Conservation (phyloP, 129 eudicot genomes). For the carrot (Daucus carota) region DH1_v3.0 NC_030386.2:33524001-33524500, state of each 20-base stretch:
- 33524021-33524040: background rate
- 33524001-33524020: background rate
- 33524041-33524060: background rate
- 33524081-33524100: constrained; percentile 75
- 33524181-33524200: constrained; percentile 1
- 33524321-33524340: background rate
- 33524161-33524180: background rate
- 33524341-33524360: no score
- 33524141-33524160: constrained; percentile 43
- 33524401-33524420: background rate
- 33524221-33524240: background rate
- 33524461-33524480: background rate
- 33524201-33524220: background rate
- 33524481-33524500: background rate
- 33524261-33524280: background rate
- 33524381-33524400: no score
- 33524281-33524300: background rate
- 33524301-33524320: background rate
- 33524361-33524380: no score
- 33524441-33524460: background rate
- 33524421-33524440: background rate
- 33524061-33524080: constrained; percentile 34
- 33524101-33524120: constrained; percentile 56
- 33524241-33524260: background rate
- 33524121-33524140: constrained; percentile 53